Conservation (phyloP, 78 protist species). For the Guillardia theta region DNA sequence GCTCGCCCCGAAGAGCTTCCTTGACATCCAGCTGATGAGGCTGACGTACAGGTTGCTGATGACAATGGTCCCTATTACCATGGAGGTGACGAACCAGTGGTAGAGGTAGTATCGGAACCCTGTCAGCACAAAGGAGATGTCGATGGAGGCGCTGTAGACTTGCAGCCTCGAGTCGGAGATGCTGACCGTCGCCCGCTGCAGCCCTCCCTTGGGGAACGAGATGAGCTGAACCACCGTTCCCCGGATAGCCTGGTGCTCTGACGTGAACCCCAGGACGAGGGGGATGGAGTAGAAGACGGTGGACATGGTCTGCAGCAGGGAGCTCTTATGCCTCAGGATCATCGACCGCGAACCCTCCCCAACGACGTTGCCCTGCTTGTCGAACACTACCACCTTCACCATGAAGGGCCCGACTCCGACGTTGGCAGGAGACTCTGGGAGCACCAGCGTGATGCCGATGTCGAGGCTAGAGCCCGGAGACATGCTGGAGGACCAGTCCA, state of each 20-base stretch:
- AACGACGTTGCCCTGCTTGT: background rate
- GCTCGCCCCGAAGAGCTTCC: no score
- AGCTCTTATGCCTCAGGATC: background rate
- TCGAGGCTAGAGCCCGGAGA: background rate
- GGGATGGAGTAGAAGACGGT: background rate
- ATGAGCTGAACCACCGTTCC: background rate
- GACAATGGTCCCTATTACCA: background rate
- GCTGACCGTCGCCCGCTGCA: background rate
- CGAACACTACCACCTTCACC: background rate
- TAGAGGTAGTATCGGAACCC: slow-evolving; percentile 24
- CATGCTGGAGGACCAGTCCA: background rate
- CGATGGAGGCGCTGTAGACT: background rate
- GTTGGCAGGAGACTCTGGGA: background rate
- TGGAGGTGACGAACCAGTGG: background rate
- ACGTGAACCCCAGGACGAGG: background rate
- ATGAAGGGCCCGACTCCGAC: background rate
- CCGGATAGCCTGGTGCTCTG: background rate
- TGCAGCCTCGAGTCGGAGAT: slow-evolving; percentile 13
- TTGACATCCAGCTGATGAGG: no score
- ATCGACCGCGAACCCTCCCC: background rate
- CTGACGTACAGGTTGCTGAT: background rate
- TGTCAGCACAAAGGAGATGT: background rate
- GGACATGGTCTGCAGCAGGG: background rate
- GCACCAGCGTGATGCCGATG: background rate
- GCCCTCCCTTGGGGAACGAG: background rate